Conservation (phyloP, 1,139 yeast genomes). For the Candida sp. region DNA sequence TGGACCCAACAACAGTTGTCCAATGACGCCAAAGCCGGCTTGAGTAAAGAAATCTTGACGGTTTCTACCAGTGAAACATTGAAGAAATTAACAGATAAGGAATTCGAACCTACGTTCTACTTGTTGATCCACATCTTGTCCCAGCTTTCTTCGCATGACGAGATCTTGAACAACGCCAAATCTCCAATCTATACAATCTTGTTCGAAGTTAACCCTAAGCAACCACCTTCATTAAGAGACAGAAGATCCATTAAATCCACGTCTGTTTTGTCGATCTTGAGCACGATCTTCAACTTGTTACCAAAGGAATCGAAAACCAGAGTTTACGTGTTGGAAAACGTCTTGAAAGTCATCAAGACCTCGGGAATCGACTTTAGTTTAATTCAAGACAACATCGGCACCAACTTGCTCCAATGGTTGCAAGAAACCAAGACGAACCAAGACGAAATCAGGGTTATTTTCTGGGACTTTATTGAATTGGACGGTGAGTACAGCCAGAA, state of each 20-base stretch:
- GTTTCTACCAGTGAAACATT: slow-evolving; percentile 30
- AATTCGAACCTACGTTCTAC: slow-evolving; percentile 51
- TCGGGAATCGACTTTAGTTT: slow-evolving; percentile 38
- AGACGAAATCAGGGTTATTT: slow-evolving; percentile 30
- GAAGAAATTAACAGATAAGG: slow-evolving; percentile 44
- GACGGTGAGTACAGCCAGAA: slow-evolving; percentile 31
- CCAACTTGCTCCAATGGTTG: slow-evolving; percentile 44
- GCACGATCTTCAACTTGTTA: slow-evolving; percentile 48
- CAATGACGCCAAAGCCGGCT: slow-evolving; percentile 25
- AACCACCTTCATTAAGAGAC: slow-evolving; percentile 50
- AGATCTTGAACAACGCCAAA: slow-evolving; percentile 28
- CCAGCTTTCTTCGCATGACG: slow-evolving; percentile 29
- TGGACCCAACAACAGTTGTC: slow-evolving; percentile 24
- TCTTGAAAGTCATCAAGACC: slow-evolving; percentile 35
- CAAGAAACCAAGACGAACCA: slow-evolving; percentile 32
- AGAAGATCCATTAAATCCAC: slow-evolving; percentile 50
- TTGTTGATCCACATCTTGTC: slow-evolving; percentile 41
- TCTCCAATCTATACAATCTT: slow-evolving; percentile 36
- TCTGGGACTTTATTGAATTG: slow-evolving; percentile 46
- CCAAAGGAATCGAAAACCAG: slow-evolving; percentile 39
- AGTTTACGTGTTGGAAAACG: slow-evolving; percentile 33
- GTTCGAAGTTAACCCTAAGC: slow-evolving; percentile 37
- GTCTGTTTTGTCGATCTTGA: slow-evolving; percentile 46
- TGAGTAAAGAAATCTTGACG: slow-evolving; percentile 30
- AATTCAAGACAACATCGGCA: slow-evolving; percentile 40